Percentiles rank a stretch among this genome's conserved stretches.
Conservation (phyloP, 768 basidiomycete genomes). For the Panaeolus cyanescens region DNA sequence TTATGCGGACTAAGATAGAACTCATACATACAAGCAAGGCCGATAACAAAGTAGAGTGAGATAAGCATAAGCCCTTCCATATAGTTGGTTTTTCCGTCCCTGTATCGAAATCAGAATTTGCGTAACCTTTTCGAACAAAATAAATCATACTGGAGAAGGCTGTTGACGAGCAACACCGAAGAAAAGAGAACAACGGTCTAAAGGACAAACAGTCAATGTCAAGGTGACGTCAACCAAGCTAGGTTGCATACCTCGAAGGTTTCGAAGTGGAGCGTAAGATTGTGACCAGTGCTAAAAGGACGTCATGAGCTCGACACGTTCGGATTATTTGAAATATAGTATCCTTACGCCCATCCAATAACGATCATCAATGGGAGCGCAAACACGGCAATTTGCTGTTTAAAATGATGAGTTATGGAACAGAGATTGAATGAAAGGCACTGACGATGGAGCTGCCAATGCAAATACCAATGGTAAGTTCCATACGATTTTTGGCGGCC, state of each 20-base stretch:
- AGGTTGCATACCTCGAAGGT: constrained; percentile 69
- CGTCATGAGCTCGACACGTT: constrained; percentile 6
- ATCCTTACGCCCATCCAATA: constrained; percentile 79
- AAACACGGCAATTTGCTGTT: constrained; percentile 82
- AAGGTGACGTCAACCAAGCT: background rate
- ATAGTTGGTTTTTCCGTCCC: constrained; percentile 87
- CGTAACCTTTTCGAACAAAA: background rate
- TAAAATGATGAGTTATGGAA: background rate
- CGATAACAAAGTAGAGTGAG: constrained; percentile 79
- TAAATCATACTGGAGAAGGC: constrained; percentile 67
- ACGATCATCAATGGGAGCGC: constrained; percentile 88
- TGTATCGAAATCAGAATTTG: constrained; percentile 19
- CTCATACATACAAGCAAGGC: constrained; percentile 64
- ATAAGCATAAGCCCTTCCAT: constrained; percentile 86
- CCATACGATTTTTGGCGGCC: constrained; percentile 73
- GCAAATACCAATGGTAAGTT: constrained; percentile 74
- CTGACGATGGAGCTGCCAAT: constrained; percentile 81
- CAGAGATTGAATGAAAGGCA: constrained; percentile 13
- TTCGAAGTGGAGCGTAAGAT: constrained; percentile 80
- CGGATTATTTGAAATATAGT: constrained; percentile 12
- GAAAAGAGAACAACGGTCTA: constrained; percentile 85
- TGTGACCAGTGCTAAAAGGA: constrained; percentile 55
- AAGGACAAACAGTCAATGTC: constrained; percentile 3
- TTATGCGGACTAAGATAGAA: constrained; percentile 28
- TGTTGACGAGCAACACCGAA: constrained; percentile 86